Base-by-base conservation (phyloP, 495 filamentous ascomycete genomes). In the Penicillium dipodomyicola region DNA sequence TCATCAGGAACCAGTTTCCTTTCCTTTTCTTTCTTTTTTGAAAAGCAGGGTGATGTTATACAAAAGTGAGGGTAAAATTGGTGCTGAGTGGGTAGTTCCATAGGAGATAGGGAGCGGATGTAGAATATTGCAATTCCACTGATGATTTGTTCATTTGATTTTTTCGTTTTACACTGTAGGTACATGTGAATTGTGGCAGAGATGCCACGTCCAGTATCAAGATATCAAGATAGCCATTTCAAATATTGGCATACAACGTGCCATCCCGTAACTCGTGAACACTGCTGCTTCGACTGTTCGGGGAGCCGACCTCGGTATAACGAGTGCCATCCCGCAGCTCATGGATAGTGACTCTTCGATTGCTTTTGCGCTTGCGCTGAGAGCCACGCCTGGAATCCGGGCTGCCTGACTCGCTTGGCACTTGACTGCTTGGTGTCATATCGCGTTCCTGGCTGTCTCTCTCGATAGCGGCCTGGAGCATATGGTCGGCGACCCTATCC, bases 241-340 rank as follows among this genome's bases (percentile, higher is more conserved):
- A 73, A 47, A 69, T 42, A 67, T 77, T 70, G 4, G 72, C 72
- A 60, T 79, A 78, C 23, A 75, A 65, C 9, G 77, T 80, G 0
- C 78, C 78, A 64, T 79, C 72, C 7, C 71, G 65, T 40, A 79
- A 61, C 41, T 77, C 75, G 62, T 80, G 74, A 22, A 80, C 72
- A 52, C 68, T 72, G 35, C 60, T 74, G 23, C 55, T 46, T 9
- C 52, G 15, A 47, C 42, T 62, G 39, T 61, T 67, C 29, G 67
- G 65, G 22, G 70, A 76, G 10, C 69, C 74, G 60, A 74, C 67
- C 52, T 77, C 75, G 0, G 73, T 68, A 50, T 78, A 78, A 42
- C 70, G 69, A 54, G 64, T 73, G 17, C 75, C 75, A 64, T 77
- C 73, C 59, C 76, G 64, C 37, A 78, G 58, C 55, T 78, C 75